Percentiles rank a stretch among this genome's conserved stretches.
Conservation (phyloP, 495 filamentous ascomycete species). For the Daldinia loculata region DNA sequence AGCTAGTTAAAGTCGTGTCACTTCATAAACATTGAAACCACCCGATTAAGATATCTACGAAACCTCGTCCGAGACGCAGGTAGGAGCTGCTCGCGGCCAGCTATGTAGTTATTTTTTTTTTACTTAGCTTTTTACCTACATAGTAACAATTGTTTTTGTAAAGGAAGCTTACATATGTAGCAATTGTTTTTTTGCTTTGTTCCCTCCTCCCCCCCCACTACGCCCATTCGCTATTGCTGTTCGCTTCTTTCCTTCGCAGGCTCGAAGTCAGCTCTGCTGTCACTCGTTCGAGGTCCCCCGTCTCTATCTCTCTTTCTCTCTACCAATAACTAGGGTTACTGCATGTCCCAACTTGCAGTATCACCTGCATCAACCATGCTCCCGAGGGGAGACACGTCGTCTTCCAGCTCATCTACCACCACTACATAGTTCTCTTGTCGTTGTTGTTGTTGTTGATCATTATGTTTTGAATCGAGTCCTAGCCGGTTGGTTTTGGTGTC, state of each 20-base stretch:
- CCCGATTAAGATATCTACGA: slow-evolving; percentile 36
- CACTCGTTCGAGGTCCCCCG: slow-evolving; percentile 9
- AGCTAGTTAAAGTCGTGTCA: slow-evolving; percentile 6
- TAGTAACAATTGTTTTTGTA: not conserved
- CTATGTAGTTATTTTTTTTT: not conserved
- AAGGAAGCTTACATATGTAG: too few species aligned
- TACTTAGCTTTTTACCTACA: not conserved
- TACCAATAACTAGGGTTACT: slow-evolving; percentile 34
- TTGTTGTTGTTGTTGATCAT: slow-evolving; percentile 45
- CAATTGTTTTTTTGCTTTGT: slow-evolving; percentile 3
- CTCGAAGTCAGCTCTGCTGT: slow-evolving; percentile 23
- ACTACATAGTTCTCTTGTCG: slow-evolving; percentile 39
- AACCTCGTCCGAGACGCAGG: slow-evolving; percentile 32
- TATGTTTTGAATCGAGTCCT: slow-evolving; percentile 47
- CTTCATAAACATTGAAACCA: slow-evolving; percentile 41
- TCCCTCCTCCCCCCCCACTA: slow-evolving; percentile 3
- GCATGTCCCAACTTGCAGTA: slow-evolving; percentile 36
- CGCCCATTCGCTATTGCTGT: slow-evolving; percentile 6
- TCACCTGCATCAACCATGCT: slow-evolving; percentile 42
- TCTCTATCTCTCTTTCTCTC: slow-evolving; percentile 39
- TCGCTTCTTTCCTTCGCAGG: slow-evolving; percentile 29
- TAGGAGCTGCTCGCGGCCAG: slow-evolving; percentile 3
- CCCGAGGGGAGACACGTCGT: slow-evolving; percentile 37
- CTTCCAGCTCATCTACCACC: slow-evolving; percentile 36
- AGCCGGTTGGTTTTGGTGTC: slow-evolving; percentile 42